Conservation (phyloP, 371 early-diverging fungal genomes). For the Rhizomucor miehei region DNA sequence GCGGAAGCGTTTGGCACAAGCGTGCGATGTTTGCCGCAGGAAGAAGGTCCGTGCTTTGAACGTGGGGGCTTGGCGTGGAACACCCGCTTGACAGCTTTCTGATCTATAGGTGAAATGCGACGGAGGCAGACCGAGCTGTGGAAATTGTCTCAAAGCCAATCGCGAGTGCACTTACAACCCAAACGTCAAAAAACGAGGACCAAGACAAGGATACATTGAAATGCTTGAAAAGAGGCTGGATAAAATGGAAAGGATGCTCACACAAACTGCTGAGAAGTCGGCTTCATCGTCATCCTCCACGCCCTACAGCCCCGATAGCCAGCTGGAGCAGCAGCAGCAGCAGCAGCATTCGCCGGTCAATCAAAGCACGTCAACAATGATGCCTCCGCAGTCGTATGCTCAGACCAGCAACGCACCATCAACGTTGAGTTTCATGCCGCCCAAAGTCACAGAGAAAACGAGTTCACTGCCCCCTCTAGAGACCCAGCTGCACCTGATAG, state of each 20-base stretch:
- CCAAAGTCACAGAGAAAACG: not conserved
- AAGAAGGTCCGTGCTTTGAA: slow-evolving; percentile 58
- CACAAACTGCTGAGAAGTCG: not conserved
- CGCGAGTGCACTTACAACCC: slow-evolving; percentile 70
- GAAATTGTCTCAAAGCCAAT: slow-evolving; percentile 66
- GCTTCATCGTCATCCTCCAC: too few species aligned
- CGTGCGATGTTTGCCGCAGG: slow-evolving; percentile 78
- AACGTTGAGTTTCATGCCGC: not conserved
- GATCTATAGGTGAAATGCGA: slow-evolving; percentile 68
- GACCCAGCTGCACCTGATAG: slow-evolving; percentile 51
- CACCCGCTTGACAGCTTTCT: not conserved
- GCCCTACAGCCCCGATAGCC: not conserved
- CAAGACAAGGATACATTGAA: slow-evolving; percentile 79
- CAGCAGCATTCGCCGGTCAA: not conserved
- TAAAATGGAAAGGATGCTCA: slow-evolving; percentile 55
- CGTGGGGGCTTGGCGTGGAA: not conserved
- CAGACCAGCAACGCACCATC: not conserved
- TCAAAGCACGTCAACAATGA: too few species aligned
- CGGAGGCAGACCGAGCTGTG: slow-evolving; percentile 74
- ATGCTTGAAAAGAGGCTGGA: slow-evolving; percentile 69
- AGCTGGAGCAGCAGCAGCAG: slow-evolving; percentile 1
- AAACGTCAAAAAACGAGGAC: slow-evolving; percentile 72
- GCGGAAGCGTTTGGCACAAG: slow-evolving; percentile 74
- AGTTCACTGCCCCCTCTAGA: slow-evolving; percentile 29
- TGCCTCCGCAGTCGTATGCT: too few species aligned